These are phyloP conservation scores for Botrytis fabae DNA, from an alignment of 2,329 filamentous ascomycete genomes.

Conservation along the genomic window DNA sequence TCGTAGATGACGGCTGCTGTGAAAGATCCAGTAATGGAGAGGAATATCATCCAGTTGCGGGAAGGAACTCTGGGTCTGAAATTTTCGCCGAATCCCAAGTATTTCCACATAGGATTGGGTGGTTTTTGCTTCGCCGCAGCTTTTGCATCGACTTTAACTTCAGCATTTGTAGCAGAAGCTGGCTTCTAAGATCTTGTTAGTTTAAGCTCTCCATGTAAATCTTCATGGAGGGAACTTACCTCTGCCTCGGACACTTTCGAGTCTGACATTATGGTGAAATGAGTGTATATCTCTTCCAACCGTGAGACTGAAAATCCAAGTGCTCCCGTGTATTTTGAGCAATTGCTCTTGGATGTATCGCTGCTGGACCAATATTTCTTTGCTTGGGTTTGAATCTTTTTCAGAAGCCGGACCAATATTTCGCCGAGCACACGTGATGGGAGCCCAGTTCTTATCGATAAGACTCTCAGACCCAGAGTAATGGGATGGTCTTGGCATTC, in stretches of 20 bases:
- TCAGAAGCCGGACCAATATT: constrained; percentile 15
- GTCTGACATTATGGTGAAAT: constrained; percentile 16
- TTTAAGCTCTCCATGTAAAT: constrained; percentile 11
- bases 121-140: constrained; percentile 48
- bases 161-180: constrained; percentile 40
- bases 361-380: constrained; percentile 3
- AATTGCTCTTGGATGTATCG: constrained; percentile 10
- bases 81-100: constrained; percentile 77
- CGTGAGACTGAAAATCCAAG: neutral
- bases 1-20: constrained; percentile 86
- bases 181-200: constrained; percentile 32
- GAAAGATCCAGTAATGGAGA: constrained; percentile 74
- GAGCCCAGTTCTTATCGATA: constrained; percentile 15
- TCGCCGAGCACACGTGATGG: constrained; percentile 7
- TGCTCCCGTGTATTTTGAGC: neutral
- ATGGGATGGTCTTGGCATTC: neutral
- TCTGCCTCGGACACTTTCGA: constrained; percentile 29
- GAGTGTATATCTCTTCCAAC: neutral
- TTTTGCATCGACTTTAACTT: constrained; percentile 40
- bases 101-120: constrained; percentile 71
- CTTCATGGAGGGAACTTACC: constrained; percentile 20
- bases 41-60: constrained; percentile 97
- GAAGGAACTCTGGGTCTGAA: constrained; percentile 84
- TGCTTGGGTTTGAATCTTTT: constrained; percentile 17
- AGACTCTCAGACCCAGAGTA: neutral